Evolutionary conservation across 2,329 filamentous ascomycete species (phyloP).

Genomic region (Mycocentrospora acerina): DNA sequence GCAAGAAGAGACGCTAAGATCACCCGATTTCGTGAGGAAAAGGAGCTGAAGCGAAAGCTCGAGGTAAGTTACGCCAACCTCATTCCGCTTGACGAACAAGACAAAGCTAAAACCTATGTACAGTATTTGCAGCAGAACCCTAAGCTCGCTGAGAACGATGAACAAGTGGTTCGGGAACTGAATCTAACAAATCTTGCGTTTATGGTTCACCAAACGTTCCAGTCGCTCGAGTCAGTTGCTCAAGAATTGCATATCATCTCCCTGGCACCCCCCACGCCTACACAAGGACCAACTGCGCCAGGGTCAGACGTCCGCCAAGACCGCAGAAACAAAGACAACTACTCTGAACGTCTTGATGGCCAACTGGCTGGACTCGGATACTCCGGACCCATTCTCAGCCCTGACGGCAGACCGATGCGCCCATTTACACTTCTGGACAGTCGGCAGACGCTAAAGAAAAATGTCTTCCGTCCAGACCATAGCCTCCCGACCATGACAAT

Average conservation of each 20-base stretch:
- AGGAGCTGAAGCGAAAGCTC: slow-evolving; percentile 79
- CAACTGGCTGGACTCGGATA: slow-evolving; percentile 43
- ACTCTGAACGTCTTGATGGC: slow-evolving; percentile 74
- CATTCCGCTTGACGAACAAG: slow-evolving; percentile 12
- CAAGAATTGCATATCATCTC: slow-evolving; percentile 83
- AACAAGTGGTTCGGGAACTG: slow-evolving; percentile 77
- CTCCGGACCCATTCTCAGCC: slow-evolving; percentile 72
- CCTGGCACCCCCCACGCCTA: slow-evolving; percentile 62
- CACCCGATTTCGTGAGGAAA: slow-evolving; percentile 79
- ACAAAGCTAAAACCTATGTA: slow-evolving; percentile 21
- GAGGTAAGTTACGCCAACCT: slow-evolving; percentile 53
- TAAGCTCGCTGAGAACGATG: slow-evolving; percentile 68
- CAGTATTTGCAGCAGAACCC: slow-evolving; percentile 63
- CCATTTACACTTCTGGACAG: slow-evolving; percentile 85
- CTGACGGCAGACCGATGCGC: slow-evolving; percentile 79
- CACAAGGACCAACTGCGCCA: slow-evolving; percentile 41
- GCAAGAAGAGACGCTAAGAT: slow-evolving; percentile 82
- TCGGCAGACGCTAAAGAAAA: slow-evolving; percentile 71
- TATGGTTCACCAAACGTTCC: slow-evolving; percentile 77
- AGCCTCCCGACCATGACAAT: slow-evolving; percentile 97
- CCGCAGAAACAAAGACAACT: slow-evolving; percentile 54
- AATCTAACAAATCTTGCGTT: slow-evolving; percentile 75
- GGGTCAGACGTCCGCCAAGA: slow-evolving; percentile 51
- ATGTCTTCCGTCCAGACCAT: slow-evolving; percentile 88
- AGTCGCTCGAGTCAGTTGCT: slow-evolving; percentile 81